Percentiles rank a stretch among this genome's conserved stretches.
These are phyloP conservation scores for Lepidium campestre DNA, from an alignment of 441 rosid genomes.

Conservation along the genomic window DNA sequence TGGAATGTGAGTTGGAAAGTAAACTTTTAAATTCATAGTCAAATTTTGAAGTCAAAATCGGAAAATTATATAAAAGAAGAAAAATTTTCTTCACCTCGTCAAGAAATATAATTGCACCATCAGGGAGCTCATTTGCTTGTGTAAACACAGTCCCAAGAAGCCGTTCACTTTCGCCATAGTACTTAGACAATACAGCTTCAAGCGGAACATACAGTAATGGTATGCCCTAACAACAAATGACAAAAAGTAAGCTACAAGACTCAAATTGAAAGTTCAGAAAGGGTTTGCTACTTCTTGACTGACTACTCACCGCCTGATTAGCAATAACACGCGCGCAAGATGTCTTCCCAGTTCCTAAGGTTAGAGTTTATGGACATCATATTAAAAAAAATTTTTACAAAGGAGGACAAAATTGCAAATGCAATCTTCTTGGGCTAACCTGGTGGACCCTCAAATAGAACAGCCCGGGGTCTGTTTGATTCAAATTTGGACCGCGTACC, in stretches of 20 bases:
- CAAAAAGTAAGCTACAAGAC: neutral
- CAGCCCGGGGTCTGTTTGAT: slow-evolving; percentile 94
- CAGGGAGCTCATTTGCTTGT: slow-evolving; percentile 77
- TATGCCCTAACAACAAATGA: slow-evolving; percentile 47
- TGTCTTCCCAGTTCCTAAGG: slow-evolving; percentile 92
- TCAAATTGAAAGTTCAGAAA: neutral
- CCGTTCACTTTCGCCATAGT: slow-evolving; percentile 90
- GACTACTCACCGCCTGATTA: slow-evolving; percentile 68
- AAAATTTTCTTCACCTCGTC: slow-evolving; percentile 62
- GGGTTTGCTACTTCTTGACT: neutral
- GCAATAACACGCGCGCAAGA: slow-evolving; percentile 93
- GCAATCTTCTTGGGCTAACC: slow-evolving; percentile 34
- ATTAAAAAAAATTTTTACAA: neutral
- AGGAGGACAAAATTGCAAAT: neutral
- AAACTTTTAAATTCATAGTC: neutral
- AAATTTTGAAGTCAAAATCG: neutral
- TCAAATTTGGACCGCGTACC: slow-evolving; percentile 80
- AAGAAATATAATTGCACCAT: slow-evolving; percentile 79
- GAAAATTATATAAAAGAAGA: neutral
- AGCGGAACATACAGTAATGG: slow-evolving; percentile 86
- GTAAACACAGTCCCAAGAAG: slow-evolving; percentile 79
- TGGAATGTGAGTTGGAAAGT: slow-evolving; percentile 21
- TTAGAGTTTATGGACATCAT: slow-evolving; percentile 10
- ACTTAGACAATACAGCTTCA: slow-evolving; percentile 87
- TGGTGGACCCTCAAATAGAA: slow-evolving; percentile 98